A percentile compares a stretch with the other conserved stretches of the same genome.
Evolutionary conservation across 495 filamentous ascomycete species (phyloP).

Genomic region (Neurospora discreta): DNA sequence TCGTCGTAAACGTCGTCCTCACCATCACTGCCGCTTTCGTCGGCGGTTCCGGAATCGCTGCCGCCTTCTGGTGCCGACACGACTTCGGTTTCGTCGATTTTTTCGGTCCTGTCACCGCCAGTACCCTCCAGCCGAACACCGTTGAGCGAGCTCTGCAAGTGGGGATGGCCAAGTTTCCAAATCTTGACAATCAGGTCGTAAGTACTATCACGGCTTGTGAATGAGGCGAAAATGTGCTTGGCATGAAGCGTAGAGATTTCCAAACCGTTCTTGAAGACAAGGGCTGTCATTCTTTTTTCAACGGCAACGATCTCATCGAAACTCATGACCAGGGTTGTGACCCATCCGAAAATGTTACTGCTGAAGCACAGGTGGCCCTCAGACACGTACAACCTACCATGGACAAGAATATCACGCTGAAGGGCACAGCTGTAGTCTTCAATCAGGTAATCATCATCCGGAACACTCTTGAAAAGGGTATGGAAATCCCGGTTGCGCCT

Average conservation of each 20-base stretch:
- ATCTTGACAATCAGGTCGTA: constrained; percentile 96
- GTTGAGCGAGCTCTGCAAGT: constrained; percentile 76
- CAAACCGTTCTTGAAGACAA: constrained; percentile 95
- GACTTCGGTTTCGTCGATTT: constrained; percentile 44
- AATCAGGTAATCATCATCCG: constrained; percentile 95
- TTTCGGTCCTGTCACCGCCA: constrained; percentile 83
- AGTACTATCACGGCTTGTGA: constrained; percentile 87
- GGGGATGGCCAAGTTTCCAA: constrained; percentile 93
- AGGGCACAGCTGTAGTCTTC: constrained; percentile 97
- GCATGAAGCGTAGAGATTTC: constrained; percentile 94
- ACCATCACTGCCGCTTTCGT: constrained; percentile 51
- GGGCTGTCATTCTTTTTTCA: constrained; percentile 90
- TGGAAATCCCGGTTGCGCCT: constrained; percentile 96
- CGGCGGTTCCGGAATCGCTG: constrained; percentile 45
- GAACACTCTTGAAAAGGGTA: constrained; percentile 84
- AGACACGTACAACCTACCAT: constrained; percentile 89
- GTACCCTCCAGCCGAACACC: constrained; percentile 70
- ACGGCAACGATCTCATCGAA: constrained; percentile 96
- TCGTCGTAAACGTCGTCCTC: constrained; percentile 65
- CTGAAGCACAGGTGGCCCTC: constrained; percentile 98
- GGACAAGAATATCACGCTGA: constrained; percentile 89
- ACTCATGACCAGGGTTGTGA: constrained; percentile 91
- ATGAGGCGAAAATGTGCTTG: constrained; percentile 88
- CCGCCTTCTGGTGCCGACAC: constrained; percentile 25
- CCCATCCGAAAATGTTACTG: constrained; percentile 97